Evolutionary conservation across 176 grass and related monocot species (phyloP).

Genomic region (Echinochloa phyllopogon): DNA sequence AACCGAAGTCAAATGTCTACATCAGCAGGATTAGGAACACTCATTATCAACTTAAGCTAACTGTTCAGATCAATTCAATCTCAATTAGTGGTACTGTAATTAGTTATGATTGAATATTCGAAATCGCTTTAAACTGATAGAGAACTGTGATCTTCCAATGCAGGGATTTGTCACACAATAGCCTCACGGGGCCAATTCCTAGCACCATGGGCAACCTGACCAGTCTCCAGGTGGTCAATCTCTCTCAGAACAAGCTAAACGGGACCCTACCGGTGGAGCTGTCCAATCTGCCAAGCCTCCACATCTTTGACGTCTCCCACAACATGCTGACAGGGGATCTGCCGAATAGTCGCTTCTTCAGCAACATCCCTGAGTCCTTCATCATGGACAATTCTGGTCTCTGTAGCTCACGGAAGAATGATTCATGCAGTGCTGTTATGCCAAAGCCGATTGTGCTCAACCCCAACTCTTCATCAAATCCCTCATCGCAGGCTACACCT

Average conservation of each 20-base stretch:
- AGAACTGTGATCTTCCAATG: slow-evolving; percentile 41
- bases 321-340: slow-evolving; percentile 83
- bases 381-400: slow-evolving; percentile 71
- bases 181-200: slow-evolving; percentile 67
- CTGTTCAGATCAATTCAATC: background rate
- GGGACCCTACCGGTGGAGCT: slow-evolving; percentile 73
- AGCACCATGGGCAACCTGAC: slow-evolving; percentile 61
- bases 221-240: slow-evolving; percentile 68
- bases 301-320: slow-evolving; percentile 80
- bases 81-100: background rate
- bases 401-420: slow-evolving; percentile 68
- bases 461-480: slow-evolving; percentile 74
- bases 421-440: slow-evolving; percentile 65
- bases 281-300: slow-evolving; percentile 58
- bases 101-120: slow-evolving; percentile 9
- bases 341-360: slow-evolving; percentile 78
- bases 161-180: slow-evolving; percentile 87
- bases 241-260: slow-evolving; percentile 78
- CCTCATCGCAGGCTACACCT: slow-evolving; percentile 46
- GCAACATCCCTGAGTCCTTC: slow-evolving; percentile 59
- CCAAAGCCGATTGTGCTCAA: slow-evolving; percentile 97
- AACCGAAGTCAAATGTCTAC: slow-evolving; percentile 45
- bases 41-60: background rate
- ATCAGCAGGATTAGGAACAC: background rate
- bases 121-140: background rate